phyloP scores from a whole-genome alignment of 139 green algal genomes.

The Marvania coccoides region DNA sequence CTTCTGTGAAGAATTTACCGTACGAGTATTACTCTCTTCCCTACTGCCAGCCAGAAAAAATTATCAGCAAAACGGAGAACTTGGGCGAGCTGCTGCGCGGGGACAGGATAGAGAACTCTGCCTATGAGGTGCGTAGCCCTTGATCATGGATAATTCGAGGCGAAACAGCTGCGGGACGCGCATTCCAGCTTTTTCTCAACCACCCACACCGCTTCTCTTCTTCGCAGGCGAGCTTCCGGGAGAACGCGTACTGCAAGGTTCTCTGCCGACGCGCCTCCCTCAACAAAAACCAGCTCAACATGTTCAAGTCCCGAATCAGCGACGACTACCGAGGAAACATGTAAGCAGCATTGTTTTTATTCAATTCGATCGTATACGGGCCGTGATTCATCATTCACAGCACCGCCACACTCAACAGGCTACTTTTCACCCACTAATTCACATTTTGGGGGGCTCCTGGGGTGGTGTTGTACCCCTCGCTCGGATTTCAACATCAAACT shows the following conservation, averaged over 20 bases:
- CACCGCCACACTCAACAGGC: too few relatives aligned
- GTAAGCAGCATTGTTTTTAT: too few relatives aligned
- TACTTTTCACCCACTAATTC: too few relatives aligned
- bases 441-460: too few relatives aligned
- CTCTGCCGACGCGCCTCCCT: conserved; percentile 80
- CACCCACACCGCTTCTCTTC: neutral
- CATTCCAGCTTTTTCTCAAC: neutral
- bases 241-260: conserved; percentile 91
- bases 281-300: conserved; percentile 59
- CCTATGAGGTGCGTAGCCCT: conserved; percentile 66
- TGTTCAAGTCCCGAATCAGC: conserved; percentile 75
- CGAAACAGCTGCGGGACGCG: neutral
- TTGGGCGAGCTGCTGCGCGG: conserved; percentile 95
- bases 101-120: conserved; percentile 95
- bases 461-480: too few relatives aligned
- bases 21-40: conserved; percentile 98
- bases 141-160: neutral
- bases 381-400: too few relatives aligned
- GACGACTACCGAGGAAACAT: conserved; percentile 99
- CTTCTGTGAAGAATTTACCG: conserved; percentile 87
- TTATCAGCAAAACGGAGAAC: conserved; percentile 88
- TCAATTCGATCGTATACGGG: too few relatives aligned
- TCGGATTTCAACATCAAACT: too few relatives aligned
- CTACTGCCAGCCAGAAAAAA: conserved; percentile 89
- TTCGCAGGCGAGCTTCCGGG: conserved; percentile 79